Evolutionary conservation across 768 basidiomycete genomes (phyloP).

Genomic region (Brasilioporus rufonigricans): DNA sequence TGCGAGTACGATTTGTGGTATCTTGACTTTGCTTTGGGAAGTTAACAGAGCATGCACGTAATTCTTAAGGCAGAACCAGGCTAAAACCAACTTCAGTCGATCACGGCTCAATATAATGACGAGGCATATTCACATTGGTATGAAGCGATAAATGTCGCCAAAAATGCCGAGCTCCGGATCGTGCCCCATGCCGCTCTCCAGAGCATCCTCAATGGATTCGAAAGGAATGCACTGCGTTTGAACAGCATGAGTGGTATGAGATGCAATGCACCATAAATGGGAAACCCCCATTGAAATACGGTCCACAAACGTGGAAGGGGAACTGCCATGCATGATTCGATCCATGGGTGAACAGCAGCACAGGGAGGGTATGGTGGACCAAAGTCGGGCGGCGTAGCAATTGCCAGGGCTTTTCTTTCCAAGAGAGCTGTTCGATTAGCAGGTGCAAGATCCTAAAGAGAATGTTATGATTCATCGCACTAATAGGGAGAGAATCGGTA

Average conservation of each 20-base stretch:
- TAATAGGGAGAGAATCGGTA: conserved; percentile 8
- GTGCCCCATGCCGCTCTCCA: conserved; percentile 68
- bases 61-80: conserved; percentile 65
- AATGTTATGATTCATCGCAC: neutral
- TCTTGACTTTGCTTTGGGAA: conserved; percentile 32
- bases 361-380: conserved; percentile 60
- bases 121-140: conserved; percentile 64
- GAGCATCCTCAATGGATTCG: conserved; percentile 66
- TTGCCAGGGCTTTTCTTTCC: conserved; percentile 38
- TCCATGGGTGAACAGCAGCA: conserved; percentile 74
- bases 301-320: conserved; percentile 60
- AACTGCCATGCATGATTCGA: conserved; percentile 48
- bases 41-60: conserved; percentile 51
- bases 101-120: neutral
- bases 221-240: conserved; percentile 62
- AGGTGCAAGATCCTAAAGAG: conserved; percentile 52
- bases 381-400: conserved; percentile 36
- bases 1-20: conserved; percentile 50
- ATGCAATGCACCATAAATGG: conserved; percentile 86
- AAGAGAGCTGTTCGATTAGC: conserved; percentile 50
- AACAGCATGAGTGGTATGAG: conserved; percentile 85
- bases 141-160: conserved; percentile 77
- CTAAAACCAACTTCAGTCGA: conserved; percentile 31
- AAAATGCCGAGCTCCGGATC: conserved; percentile 79
- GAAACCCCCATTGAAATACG: conserved; percentile 83